phyloP scores from a whole-genome alignment of 164 flowering plant species.

The Annona cherimola region DNA sequence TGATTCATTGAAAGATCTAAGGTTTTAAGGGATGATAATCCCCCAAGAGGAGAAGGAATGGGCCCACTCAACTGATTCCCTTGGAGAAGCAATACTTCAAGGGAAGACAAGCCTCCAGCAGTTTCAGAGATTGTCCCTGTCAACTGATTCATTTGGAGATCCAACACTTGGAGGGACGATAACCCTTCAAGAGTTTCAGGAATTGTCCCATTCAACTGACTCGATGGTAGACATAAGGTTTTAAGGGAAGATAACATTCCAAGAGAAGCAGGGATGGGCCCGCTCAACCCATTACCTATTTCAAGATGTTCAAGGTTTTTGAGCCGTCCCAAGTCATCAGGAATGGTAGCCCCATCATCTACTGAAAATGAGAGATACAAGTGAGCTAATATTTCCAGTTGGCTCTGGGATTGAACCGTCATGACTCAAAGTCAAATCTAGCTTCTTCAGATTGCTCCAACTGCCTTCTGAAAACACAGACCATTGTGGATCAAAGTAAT shows the following conservation, averaged over 20 bases:
- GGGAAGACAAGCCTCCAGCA: too few relatives aligned
- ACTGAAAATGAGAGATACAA: background rate
- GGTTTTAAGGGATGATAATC: too few relatives aligned
- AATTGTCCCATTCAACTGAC: background rate
- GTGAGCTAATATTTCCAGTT: background rate
- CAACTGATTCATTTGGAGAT: background rate
- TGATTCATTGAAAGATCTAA: too few relatives aligned
- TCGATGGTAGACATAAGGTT: background rate
- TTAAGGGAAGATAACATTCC: background rate
- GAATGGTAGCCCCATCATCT: background rate
- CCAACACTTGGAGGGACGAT: background rate
- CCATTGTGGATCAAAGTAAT: too few relatives aligned
- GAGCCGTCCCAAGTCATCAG: background rate
- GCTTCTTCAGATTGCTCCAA: background rate
- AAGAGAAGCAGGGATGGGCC: background rate
- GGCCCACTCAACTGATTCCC: constrained; percentile 3
- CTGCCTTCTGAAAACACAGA: background rate
- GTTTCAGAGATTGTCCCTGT: too few relatives aligned
- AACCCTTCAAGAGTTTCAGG: constrained; percentile 1
- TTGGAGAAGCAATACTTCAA: too few relatives aligned
- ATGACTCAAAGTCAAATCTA: constrained; percentile 8
- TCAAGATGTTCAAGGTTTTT: background rate
- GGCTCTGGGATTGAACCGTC: constrained; percentile 8
- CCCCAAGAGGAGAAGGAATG: background rate
- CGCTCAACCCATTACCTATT: background rate